Base-by-base conservation (phyloP, 441 rosid species). In the Caryocar brasiliense region DNA sequence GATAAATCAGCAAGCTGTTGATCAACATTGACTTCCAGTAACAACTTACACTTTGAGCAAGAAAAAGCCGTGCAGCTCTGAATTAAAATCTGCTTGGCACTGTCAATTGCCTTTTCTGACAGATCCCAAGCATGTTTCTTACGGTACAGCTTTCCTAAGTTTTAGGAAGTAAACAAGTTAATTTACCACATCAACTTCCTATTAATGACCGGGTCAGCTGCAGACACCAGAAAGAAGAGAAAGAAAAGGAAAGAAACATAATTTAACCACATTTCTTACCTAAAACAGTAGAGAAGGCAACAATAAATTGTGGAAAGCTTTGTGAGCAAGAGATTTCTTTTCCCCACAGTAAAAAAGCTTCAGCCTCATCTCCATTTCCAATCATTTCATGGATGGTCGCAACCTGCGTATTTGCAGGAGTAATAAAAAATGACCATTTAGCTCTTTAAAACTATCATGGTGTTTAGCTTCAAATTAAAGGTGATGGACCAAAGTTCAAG, bases 311-410 rank as follows among this genome's bases (percentile, higher is more conserved):
- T 19, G 77, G 68, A 65, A 93, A 62, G 63, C 62, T 65, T 51
- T 76, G 93, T 13, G 59, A 70, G 59, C 47, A 63, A 21, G 97
- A 75, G 72, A 93, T 77, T 54, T 63, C 73, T 71, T 80, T 82
- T 48, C 99, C 99, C 99, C 86, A 86, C 21, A 62, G 70, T 39
- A 86, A 61, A 56, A 78, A 71, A 24, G 70, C 61, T 66, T 89
- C 95, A 22, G 95, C 95, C 58, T 89, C 93, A 13, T 43, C 52
- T 58, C 86, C 95, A 68, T 93, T 81, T 54, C 99, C 99, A 61
- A 74, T 64, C 46, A 74, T 68, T 71, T 93, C 99, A 72, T 75
- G 64, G 58, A 84, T 62, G 45, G 62, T 52, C 45, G 91, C 99
- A 56, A 93, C 81, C 99, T 88, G 75, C 58, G 59, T 28, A 22